These are phyloP conservation scores for Stereum hirsutum DNA, from an alignment of 1,284 basidiomycete species.

Conservation along the genomic window DNA sequence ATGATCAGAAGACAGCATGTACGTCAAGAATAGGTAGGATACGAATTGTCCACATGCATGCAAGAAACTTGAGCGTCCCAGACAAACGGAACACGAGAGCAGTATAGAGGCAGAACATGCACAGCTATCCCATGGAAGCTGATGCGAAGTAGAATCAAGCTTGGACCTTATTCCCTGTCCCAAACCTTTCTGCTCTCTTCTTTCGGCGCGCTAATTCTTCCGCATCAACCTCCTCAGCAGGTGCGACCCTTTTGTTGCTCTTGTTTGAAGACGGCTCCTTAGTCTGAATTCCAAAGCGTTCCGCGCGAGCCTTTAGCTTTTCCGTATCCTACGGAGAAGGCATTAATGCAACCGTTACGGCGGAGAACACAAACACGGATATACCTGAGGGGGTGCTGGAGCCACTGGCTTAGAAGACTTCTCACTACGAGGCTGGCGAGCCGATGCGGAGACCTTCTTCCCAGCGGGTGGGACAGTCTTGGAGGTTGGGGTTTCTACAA, in stretches of 20 bases:
- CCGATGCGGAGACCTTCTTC: constrained; percentile 11
- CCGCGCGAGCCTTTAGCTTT: constrained; percentile 38
- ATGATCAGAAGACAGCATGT: too few relatives aligned
- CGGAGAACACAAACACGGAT: constrained; percentile 4
- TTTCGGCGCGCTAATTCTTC: constrained; percentile 49
- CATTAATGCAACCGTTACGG: not conserved
- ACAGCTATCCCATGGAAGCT: too few relatives aligned
- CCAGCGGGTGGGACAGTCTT: constrained; percentile 9
- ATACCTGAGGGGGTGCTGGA: constrained; percentile 12
- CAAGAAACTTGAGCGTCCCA: too few relatives aligned
- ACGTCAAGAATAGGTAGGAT: too few relatives aligned
- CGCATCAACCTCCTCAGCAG: constrained; percentile 34
- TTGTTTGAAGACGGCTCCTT: too few relatives aligned
- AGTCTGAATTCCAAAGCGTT: constrained; percentile 36
- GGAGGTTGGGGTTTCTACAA: constrained; percentile 33
- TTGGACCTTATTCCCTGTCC: too few relatives aligned
- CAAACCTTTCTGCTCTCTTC: constrained; percentile 59
- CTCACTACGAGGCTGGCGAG: constrained; percentile 12
- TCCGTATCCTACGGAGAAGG: constrained; percentile 29
- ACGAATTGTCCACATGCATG: too few relatives aligned
- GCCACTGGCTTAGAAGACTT: constrained; percentile 11
- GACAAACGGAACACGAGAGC: too few relatives aligned
- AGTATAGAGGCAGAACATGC: too few relatives aligned
- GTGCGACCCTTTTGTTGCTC: constrained; percentile 31
- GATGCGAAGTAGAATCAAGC: too few relatives aligned